These are phyloP conservation scores for Neocucurbitaria cava DNA, from an alignment of 2,329 filamentous ascomycete species.

Conservation along the genomic window DNA sequence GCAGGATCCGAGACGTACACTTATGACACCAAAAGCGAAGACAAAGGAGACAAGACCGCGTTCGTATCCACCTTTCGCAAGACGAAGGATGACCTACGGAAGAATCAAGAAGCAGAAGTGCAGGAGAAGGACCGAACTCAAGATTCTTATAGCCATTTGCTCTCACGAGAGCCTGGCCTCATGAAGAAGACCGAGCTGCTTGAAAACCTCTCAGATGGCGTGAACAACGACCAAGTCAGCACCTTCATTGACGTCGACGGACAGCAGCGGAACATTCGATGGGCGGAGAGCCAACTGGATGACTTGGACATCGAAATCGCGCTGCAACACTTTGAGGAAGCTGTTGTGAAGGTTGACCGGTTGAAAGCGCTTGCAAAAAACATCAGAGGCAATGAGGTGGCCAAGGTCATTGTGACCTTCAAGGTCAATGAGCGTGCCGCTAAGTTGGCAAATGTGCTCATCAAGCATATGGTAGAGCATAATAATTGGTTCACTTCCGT, in stretches of 20 bases:
- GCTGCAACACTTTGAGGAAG: slow-evolving; percentile 83
- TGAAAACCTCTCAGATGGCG: slow-evolving; percentile 71
- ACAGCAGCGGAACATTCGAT: slow-evolving; percentile 93
- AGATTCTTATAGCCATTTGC: slow-evolving; percentile 86
- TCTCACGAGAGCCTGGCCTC: slow-evolving; percentile 76
- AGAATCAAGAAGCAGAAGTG: slow-evolving; percentile 82
- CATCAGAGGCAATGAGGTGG: slow-evolving; percentile 83
- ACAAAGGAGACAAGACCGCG: slow-evolving; percentile 77
- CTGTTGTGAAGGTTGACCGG: slow-evolving; percentile 84
- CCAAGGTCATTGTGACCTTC: slow-evolving; percentile 89
- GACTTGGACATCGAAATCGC: slow-evolving; percentile 96
- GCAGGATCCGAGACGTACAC: slow-evolving; percentile 92
- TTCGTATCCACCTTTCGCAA: slow-evolving; percentile 91
- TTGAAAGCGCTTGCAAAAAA: slow-evolving; percentile 79
- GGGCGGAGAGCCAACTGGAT: slow-evolving; percentile 95
- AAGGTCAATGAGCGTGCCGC: slow-evolving; percentile 87
- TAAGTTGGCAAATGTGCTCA: slow-evolving; percentile 77
- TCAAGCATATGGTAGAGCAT: slow-evolving; percentile 77
- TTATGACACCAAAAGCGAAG: slow-evolving; percentile 85
- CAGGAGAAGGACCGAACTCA: slow-evolving; percentile 84
- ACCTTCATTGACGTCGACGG: slow-evolving; percentile 96
- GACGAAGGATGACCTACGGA: slow-evolving; percentile 88
- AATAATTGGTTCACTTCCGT: slow-evolving; percentile 80
- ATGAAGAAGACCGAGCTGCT: slow-evolving; percentile 81
- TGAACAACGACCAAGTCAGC: slow-evolving; percentile 72